Evolutionary conservation across 768 basidiomycete genomes (phyloP).

Genomic region (Hysterangium stoloniferum): DNA sequence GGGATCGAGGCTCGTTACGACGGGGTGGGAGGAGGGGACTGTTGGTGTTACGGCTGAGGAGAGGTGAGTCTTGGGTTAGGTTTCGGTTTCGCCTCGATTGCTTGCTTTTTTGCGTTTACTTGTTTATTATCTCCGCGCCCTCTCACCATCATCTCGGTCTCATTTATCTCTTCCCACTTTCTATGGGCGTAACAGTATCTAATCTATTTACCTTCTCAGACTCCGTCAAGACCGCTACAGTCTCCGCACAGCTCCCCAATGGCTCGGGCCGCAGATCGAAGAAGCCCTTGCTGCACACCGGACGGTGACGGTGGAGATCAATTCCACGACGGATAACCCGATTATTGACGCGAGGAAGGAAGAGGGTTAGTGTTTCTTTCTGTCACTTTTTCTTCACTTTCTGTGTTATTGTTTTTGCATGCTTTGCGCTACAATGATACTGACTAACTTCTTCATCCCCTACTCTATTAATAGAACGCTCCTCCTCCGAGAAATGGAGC

Average conservation of each 20-base stretch:
- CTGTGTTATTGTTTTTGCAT: no score
- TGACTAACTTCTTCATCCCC: no score
- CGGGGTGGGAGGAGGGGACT: conserved; percentile 16
- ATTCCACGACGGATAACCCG: conserved; percentile 26
- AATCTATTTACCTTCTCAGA: conserved; percentile 16
- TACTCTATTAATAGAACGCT: no score
- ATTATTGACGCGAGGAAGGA: conserved; percentile 19
- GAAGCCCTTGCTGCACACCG: conserved; percentile 17
- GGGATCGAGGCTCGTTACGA: conserved; percentile 16
- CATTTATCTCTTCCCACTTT: background rate
- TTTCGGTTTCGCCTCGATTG: background rate
- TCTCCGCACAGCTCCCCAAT: conserved; percentile 19
- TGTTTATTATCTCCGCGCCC: no score
- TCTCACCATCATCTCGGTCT: no score
- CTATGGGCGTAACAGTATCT: background rate
- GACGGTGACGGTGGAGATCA: conserved; percentile 20
- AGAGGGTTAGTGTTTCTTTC: background rate
- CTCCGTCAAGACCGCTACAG: conserved; percentile 26
- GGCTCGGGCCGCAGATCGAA: conserved; percentile 22
- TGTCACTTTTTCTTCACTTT: no score
- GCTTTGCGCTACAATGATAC: no score
- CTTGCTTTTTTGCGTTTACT: no score
- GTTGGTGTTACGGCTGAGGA: conserved; percentile 9
- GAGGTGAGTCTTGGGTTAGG: background rate
- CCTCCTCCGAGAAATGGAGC: background rate